Evolutionary conservation across 2,329 filamentous ascomycete species (phyloP), one percentile per base, ranked within the genome.

Genomic region (Fusarium metavorans): DNA sequence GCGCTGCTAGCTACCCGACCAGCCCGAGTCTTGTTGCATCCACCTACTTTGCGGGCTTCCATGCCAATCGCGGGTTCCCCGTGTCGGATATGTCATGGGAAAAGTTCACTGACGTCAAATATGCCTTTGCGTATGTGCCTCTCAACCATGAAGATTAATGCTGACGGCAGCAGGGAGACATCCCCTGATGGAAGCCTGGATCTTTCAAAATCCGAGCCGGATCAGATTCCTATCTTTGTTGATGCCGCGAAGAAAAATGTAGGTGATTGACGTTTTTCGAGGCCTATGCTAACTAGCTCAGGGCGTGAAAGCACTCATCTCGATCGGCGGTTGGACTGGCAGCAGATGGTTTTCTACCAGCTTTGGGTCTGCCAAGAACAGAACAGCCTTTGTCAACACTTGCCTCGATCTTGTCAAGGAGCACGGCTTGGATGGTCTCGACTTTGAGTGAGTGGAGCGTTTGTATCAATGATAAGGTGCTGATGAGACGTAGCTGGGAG

Each of bases 11-110:
- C 32, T 37, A 37, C n/a, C 9, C 64, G n/a, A 7, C 11, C 11
- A 52, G 20, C 8, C 20, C 4, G 9, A 20, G 32, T 5, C 66
- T 76, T 2, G 75, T 77, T 1, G 70, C 75, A 5, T 77, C 75
- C 2, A 77, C 75, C 10, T 77, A 77, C 27, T 76, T 76, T 34
- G 75, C 75, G 9, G 75, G 75, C 23, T 77, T 76, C 64, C 75
- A 77, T 43, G 56, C 75, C 37, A 66, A 66, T 20, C 37, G 63
- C 54, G 75, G 75, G 18, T 76, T 73, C 43, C 75, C 75, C 2
- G 58, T 77, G 20, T 65, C 60, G 18, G 64, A 59, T 9, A 77
- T 77, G 66, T 59, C 66, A 25, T 77, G 75, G 75, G 30, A 67
- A 18, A 77, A 77, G 64, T 77, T 41, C 13, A 77, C 75, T 18